Conservation (phyloP, 1,139 yeast species). For the Protomyces arabidopsidicola region DNA sequence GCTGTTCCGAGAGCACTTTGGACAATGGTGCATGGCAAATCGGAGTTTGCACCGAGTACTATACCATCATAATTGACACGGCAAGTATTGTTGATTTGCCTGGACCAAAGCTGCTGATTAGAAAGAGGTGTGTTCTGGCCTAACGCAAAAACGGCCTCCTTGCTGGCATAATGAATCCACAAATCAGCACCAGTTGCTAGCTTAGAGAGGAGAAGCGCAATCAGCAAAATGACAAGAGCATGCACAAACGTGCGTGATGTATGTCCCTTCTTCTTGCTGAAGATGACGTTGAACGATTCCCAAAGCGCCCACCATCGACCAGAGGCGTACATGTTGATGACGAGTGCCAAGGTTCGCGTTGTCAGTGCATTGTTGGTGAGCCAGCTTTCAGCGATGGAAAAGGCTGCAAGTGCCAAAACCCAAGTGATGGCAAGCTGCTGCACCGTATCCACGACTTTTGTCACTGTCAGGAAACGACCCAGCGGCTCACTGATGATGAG, state of each 20-base stretch:
- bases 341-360: background rate
- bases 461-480: conserved; percentile 6
- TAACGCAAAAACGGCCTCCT: background rate
- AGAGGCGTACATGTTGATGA: conserved; percentile 8
- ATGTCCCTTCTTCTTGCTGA: background rate
- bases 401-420: background rate
- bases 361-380: conserved; percentile 1
- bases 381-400: conserved; percentile 5
- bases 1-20: background rate
- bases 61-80: background rate
- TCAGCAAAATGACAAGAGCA: background rate
- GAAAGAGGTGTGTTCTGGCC: background rate
- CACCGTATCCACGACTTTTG: conserved; percentile 6
- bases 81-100: background rate
- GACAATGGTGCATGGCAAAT: background rate
- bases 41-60: background rate
- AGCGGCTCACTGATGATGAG: conserved; percentile 1
- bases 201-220: background rate
- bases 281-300: background rate
- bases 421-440: conserved; percentile 4
- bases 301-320: conserved; percentile 12
- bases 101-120: background rate
- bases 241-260: conserved; percentile 1
- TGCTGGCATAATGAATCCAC: background rate
- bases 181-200: background rate